phyloP scores from a whole-genome alignment of 2,329 filamentous ascomycete species.

The Colletotrichum tabaci region DNA sequence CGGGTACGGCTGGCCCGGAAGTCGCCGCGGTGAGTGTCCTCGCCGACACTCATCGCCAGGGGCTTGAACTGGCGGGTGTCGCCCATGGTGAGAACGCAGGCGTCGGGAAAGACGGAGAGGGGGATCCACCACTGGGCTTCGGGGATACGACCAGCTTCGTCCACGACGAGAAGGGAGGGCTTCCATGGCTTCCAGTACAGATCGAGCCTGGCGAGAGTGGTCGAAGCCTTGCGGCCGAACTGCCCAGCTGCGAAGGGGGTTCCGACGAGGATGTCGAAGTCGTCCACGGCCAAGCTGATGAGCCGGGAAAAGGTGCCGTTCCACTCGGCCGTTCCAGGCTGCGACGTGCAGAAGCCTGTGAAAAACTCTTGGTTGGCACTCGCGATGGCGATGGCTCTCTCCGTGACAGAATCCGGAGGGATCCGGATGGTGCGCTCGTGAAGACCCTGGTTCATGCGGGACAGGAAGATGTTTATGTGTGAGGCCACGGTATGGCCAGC shows the following conservation, averaged over 20 bases:
- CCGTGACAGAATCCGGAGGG: not conserved
- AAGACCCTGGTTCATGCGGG: not conserved
- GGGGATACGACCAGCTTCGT: constrained; percentile 28
- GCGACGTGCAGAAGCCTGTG: not conserved
- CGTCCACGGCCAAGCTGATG: not conserved
- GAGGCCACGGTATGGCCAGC: not conserved
- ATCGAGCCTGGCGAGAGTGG: not conserved
- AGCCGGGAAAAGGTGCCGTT: not conserved
- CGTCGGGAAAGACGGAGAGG: not conserved
- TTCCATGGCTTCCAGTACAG: not conserved
- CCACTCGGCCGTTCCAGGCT: not conserved
- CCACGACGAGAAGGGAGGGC: constrained; percentile 11
- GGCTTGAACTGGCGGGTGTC: constrained; percentile 29
- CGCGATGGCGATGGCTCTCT: not conserved
- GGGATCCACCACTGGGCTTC: constrained; percentile 33
- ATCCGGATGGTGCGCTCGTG: not conserved
- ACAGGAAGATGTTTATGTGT: not conserved
- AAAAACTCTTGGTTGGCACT: not conserved
- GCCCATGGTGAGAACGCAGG: constrained; percentile 12
- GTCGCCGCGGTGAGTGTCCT: not conserved
- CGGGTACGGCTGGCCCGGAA: not conserved
- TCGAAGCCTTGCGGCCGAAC: not conserved
- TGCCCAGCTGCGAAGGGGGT: constrained; percentile 25
- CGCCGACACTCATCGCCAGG: constrained; percentile 7
- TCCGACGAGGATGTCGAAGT: constrained; percentile 25